Conservation (phyloP, 129 eudicot genomes). For the Sambucus nigra region DNA sequence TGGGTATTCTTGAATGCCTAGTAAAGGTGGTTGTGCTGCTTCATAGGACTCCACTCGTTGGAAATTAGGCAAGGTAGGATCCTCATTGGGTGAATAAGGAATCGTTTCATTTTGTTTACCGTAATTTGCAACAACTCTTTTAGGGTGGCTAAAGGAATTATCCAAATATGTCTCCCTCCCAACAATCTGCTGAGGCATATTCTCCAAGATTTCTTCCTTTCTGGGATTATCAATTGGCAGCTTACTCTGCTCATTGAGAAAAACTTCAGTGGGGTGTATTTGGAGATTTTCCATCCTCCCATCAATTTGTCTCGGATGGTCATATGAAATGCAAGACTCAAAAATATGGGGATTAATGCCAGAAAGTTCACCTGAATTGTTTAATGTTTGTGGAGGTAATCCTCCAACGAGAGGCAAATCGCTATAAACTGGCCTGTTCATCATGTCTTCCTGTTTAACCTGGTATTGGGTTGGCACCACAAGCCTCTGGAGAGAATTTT, state of each 20-base stretch:
- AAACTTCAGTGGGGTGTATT: constrained; percentile 32
- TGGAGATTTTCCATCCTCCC: constrained; percentile 53
- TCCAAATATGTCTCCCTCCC: constrained; percentile 21
- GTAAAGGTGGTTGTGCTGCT: constrained; percentile 18
- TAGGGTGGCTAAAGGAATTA: constrained; percentile 17
- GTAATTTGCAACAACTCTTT: constrained; percentile 23
- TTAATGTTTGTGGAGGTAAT: constrained; percentile 25
- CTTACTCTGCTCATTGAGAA: constrained; percentile 22
- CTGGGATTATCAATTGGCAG: constrained; percentile 27
- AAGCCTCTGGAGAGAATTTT: constrained; percentile 26
- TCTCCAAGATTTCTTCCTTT: constrained; percentile 33
- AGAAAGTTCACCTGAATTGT: constrained; percentile 18
- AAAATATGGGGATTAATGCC: constrained; percentile 26
- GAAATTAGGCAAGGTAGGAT: constrained; percentile 27
- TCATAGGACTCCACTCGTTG: constrained; percentile 28
- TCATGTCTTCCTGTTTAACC: constrained; percentile 30
- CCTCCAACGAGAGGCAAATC: constrained; percentile 30
- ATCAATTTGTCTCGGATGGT: constrained; percentile 42
- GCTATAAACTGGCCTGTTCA: constrained; percentile 17
- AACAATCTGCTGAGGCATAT: constrained; percentile 15
- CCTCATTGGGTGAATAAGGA: constrained; percentile 25
- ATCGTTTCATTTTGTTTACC: constrained; percentile 20
- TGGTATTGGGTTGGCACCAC: constrained; percentile 35
- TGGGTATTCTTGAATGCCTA: constrained; percentile 17
- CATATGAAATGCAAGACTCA: constrained; percentile 28